Evolutionary conservation across 306 rosid genomes (phyloP).

Genomic region (Sphenostylis stenocarpa): DNA sequence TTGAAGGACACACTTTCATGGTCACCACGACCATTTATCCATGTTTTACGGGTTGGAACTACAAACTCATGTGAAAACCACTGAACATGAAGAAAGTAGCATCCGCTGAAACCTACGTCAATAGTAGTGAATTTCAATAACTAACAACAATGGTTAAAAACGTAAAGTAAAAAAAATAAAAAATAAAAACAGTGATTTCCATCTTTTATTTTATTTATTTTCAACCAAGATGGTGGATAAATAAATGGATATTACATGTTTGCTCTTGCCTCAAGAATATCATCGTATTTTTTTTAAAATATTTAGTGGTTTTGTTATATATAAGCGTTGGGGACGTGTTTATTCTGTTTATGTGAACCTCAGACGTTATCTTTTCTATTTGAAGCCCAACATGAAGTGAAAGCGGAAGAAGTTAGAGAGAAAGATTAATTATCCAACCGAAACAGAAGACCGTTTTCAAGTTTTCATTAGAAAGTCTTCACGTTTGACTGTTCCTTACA

Average conservation of each 20-base stretch:
- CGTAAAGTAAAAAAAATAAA: neutral
- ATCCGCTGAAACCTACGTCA: neutral
- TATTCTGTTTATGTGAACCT: slow-evolving; percentile 34
- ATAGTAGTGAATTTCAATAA: too few species aligned
- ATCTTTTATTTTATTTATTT: neutral
- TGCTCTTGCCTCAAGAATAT: neutral
- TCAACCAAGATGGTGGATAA: neutral
- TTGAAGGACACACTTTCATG: too few species aligned
- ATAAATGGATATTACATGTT: neutral
- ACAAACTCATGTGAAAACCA: slow-evolving; percentile 5
- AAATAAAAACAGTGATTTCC: too few species aligned
- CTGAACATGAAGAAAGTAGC: neutral
- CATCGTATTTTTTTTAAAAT: neutral
- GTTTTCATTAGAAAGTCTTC: neutral
- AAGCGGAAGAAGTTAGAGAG: slow-evolving; percentile 12
- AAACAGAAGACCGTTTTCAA: neutral
- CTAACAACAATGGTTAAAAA: too few species aligned
- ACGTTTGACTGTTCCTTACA: slow-evolving; percentile 11
- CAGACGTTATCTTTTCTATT: slow-evolving; percentile 31
- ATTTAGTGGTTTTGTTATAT: neutral
- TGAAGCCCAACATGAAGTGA: slow-evolving; percentile 28
- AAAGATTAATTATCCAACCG: neutral
- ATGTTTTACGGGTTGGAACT: too few species aligned
- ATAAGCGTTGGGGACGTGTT: neutral
- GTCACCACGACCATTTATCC: too few species aligned